Evolutionary conservation across 1,139 yeast species (phyloP), one percentile per base, ranked within the genome.

Genomic region (Magnusiomyces starmeri): DNA sequence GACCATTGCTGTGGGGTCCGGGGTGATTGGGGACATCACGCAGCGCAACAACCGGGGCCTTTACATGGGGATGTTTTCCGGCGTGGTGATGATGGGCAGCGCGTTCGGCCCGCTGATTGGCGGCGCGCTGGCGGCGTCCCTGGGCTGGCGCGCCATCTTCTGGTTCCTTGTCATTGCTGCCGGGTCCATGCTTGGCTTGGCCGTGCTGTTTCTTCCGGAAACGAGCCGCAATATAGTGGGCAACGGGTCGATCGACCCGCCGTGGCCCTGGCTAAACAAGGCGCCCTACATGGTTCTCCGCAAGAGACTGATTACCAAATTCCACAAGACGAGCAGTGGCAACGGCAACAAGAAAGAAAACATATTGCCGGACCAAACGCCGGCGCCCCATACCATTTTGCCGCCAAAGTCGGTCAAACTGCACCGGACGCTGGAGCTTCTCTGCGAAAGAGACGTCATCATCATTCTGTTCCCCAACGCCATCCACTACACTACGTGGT

Each of bases 41-140:
- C 74, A 79, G 0, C 70, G 82, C 43, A 70, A 71, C 16, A 80
- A 82, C 54, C 72, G 95, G 54, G 95, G 94, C 8, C 73, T 77
- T 10, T 76, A 75, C 53, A 75, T 81, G 47, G 90, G 92, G 0
- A 62, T 80, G 20, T 75, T 78, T 2, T 67, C 77, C 16, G 94
- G 94, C 0, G 68, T 82, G n/a, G 76, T 82, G 2, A 72, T 84
- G 8, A 62, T 84, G 20, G 95, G 94, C 1, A 84, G 81, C 60
- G 88, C 87, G 0, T 72, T 85, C 55, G 90, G 95, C 6, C 88
- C 94, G 0, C 68, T 86, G 12, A 68, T 86, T 25, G 95, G 95
- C 21, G 85, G 90, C 7, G 78, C 76, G 0, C 65, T 86, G 37
- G 77, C 82, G 2, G 68, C 77, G 2, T 66, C 75, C 18, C 78